Evolutionary conservation across 352 stramenopile genomes (phyloP), one percentile per base, ranked within the genome.

Genomic region (Pythium periplocum): DNA sequence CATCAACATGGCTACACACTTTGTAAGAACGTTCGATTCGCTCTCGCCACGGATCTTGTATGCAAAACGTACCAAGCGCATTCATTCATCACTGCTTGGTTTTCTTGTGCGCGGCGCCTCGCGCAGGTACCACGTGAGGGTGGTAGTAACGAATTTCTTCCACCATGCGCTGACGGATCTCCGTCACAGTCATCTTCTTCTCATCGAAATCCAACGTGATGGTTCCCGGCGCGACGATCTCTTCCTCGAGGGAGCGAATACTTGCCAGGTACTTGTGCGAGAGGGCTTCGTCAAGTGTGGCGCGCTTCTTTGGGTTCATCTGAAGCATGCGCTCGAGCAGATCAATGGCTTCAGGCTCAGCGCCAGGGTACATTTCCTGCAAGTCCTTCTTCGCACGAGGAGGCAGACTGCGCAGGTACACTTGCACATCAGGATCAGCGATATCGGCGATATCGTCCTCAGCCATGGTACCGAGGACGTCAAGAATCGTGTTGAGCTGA

Each of bases 141-240:
- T 93, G 81, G 50, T 93, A 91, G 62, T 83, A 87, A 7, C 72
- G 69, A 26, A 93, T 84, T 57, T 93, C 83, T 43, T 73, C 67
- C 30, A 88, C 57, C 81, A 94, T 92, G 45, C 83, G 83, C 57
- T 87, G 66, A 31, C 83, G 81, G 44, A 94, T 92, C 59, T 94
- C 81, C 3, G 68, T 49, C 11, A 94, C 82, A 33, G 68, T 83
- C 69, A 94, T 84, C 60, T 87, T 88, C 47, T 88, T 87, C 55
- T 91, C 80, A 65, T 94, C 83, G 58, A 94, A 94, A 45, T 94
- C 83, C 34, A 94, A 62, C 46, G 84, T 75, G 53, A 94, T 94
- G 41, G 75, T 87, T 45, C 68, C 64, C n/a, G 83, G 79, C 12
- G 83, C 79, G n/a, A 92, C 77, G 38, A 90, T 87, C 47, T 94